Evolutionary conservation across 208 protist species (phyloP).

Genomic region (Kentomonas sorsogonicus): DNA sequence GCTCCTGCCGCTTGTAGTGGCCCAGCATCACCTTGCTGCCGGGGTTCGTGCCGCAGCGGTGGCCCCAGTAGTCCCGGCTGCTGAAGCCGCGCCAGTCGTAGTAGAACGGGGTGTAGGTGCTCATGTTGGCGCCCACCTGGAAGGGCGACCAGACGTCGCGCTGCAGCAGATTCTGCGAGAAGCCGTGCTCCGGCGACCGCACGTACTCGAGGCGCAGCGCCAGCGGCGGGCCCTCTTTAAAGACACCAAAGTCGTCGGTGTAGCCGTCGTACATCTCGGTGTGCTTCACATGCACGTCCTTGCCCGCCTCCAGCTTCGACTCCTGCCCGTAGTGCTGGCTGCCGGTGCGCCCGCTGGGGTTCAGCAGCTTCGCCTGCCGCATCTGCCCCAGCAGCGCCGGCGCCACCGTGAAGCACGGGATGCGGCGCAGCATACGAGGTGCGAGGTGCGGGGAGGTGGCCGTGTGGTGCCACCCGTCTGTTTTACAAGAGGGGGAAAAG

Average conservation of each 20-base stretch:
- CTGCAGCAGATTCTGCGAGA: conserved; percentile 77
- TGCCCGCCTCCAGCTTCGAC: conserved; percentile 81
- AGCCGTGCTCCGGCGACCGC: conserved; percentile 79
- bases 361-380: conserved; percentile 75
- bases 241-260: conserved; percentile 91
- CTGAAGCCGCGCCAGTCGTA: conserved; percentile 87
- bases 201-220: conserved; percentile 88
- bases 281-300: conserved; percentile 84
- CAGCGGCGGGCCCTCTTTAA: conserved; percentile 87
- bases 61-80: conserved; percentile 86
- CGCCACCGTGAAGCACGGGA: background rate
- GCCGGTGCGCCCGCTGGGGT: conserved; percentile 77
- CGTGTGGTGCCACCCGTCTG: too few relatives aligned
- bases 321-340: conserved; percentile 84
- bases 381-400: conserved; percentile 15
- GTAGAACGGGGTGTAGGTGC: conserved; percentile 87
- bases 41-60: conserved; percentile 84
- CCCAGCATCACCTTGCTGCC: conserved; percentile 79
- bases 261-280: conserved; percentile 93
- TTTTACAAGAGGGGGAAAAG: conserved; percentile 12
- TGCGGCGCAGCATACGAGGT: background rate
- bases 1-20: conserved; percentile 82
- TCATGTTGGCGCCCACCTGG: conserved; percentile 81
- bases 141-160: conserved; percentile 91
- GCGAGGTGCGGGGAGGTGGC: too few relatives aligned